Evolutionary conservation across 345 rosid species (phyloP).

Genomic region (Rhodamnia argentea): DNA sequence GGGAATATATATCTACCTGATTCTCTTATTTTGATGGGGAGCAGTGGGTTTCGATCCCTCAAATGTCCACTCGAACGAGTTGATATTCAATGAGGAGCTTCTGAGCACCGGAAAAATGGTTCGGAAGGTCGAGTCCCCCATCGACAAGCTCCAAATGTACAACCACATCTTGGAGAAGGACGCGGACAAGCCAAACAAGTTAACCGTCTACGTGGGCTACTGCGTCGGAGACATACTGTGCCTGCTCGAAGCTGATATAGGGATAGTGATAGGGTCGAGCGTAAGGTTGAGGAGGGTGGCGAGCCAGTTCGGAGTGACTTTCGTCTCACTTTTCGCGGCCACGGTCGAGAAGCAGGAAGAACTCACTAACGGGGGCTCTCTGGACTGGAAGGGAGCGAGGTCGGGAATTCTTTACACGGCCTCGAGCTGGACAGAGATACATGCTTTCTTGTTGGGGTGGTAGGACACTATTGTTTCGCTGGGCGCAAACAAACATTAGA

Average conservation of each 20-base stretch:
- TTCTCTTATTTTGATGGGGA: not conserved
- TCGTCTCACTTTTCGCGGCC: constrained; percentile 64
- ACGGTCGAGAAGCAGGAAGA: constrained; percentile 67
- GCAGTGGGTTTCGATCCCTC: constrained; percentile 52
- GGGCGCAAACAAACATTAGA: constrained; percentile 8
- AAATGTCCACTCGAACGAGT: constrained; percentile 74
- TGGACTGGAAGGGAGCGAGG: constrained; percentile 42
- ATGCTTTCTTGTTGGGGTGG: constrained; percentile 85
- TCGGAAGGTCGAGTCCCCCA: constrained; percentile 58
- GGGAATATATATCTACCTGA: not conserved
- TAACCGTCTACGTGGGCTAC: constrained; percentile 76
- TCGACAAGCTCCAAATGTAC: constrained; percentile 64
- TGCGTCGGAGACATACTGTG: constrained; percentile 90
- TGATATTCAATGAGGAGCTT: constrained; percentile 38
- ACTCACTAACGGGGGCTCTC: constrained; percentile 24
- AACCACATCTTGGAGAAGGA: constrained; percentile 25
- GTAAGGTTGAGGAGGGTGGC: constrained; percentile 78
- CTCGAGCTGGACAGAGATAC: constrained; percentile 84
- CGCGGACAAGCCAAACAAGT: constrained; percentile 19
- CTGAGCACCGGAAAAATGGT: constrained; percentile 72
- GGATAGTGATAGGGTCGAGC: constrained; percentile 74
- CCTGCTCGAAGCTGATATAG: constrained; percentile 84
- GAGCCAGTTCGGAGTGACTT: constrained; percentile 66
- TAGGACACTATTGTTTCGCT: constrained; percentile 9
- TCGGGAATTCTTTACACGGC: constrained; percentile 81